Evolutionary conservation across 768 basidiomycete species (phyloP), one percentile per base, ranked within the genome.

Genomic region (Panellus pusillus): DNA sequence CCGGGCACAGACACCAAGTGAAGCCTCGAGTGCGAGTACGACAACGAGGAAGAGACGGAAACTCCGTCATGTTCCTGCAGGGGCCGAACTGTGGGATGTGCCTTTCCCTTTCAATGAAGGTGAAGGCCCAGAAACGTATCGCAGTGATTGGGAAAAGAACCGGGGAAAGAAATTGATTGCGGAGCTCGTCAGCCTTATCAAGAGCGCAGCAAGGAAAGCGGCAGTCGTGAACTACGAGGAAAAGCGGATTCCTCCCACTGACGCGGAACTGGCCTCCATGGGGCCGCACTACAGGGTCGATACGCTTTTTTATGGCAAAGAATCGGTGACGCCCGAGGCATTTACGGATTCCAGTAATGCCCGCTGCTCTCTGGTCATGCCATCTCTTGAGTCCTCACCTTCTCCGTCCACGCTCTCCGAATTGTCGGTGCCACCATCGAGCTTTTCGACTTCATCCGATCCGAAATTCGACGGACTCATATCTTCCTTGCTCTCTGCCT

Each of bases 21-120:
- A 27, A 17, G 59, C 41, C 38, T 49, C 40, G n/a, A 27, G 63
- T 13, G 63, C 74, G 6, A 35, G 11, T 14, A 35, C 32, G 32
- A 35, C 32, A 14, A 43, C 61, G 17, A 91, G 89, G 69, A 83
- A 80, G 55, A 78, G 55, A 9, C 47, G 88, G 27, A 87, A 80
- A 60, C 71, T 91, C 13, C 75, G 74, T 52, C 70, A 73, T 9
- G 88, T 92, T 13, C 90, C 90, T 31, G 90, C 90, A 18, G 90
- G 90, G 11, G 90, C 90, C 1, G 76, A 68, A 1, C 88, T 91
- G 63, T 92, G 90, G 90, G 88, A 91, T 60, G 80, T 91, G 0
- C 90, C 90, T 0, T 91, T 84, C 66, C 90, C 90, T 6, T 91
- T 91, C 58, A 69, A 67, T 37, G 71, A 76, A 44, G 90, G 87